Percentiles rank a stretch among this genome's conserved stretches.
Evolutionary conservation across 1,284 basidiomycete genomes (phyloP).

Genomic region (Acaromyces ingoldii): DNA sequence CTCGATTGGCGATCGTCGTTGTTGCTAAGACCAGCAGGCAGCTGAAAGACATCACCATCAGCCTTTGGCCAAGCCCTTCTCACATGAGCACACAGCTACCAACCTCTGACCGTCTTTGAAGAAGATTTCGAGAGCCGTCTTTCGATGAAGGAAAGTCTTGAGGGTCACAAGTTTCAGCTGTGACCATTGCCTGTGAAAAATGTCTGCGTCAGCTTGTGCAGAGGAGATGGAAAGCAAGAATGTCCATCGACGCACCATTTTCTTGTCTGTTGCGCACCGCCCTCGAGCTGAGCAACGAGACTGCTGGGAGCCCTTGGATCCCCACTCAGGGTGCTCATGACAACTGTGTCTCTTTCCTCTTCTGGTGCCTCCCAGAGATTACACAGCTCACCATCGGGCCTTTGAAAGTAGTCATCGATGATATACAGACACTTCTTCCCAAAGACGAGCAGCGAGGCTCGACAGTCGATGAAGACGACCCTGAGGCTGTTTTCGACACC

Average conservation of each 20-base stretch:
- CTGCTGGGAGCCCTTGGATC: conserved; percentile 49
- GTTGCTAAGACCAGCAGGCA: conserved; percentile 45
- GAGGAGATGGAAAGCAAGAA: no score
- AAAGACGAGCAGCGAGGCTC: conserved; percentile 79
- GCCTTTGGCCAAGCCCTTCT: no score
- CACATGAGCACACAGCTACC: no score
- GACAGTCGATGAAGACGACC: conserved; percentile 39
- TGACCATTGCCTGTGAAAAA: conserved; percentile 42
- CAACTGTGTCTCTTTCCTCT: conserved; percentile 56
- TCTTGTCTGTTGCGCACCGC: conserved; percentile 20
- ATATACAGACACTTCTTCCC: conserved; percentile 81
- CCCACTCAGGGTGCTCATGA: conserved; percentile 68
- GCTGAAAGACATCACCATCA: no score
- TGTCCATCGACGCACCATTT: no score
- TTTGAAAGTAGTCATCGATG: conserved; percentile 85
- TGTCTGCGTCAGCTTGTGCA: no score
- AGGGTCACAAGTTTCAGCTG: conserved; percentile 11
- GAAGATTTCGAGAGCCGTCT: conserved; percentile 47
- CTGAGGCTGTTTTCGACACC: conserved; percentile 59
- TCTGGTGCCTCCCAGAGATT: conserved; percentile 80
- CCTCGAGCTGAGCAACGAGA: conserved; percentile 30
- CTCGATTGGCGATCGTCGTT: conserved; percentile 22
- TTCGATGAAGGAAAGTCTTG: conserved; percentile 40
- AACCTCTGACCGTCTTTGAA: conserved; percentile 50
- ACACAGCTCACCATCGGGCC: conserved; percentile 78